Base-by-base conservation (phyloP, 345 rosid genomes). In the Isatis tinctoria region DNA sequence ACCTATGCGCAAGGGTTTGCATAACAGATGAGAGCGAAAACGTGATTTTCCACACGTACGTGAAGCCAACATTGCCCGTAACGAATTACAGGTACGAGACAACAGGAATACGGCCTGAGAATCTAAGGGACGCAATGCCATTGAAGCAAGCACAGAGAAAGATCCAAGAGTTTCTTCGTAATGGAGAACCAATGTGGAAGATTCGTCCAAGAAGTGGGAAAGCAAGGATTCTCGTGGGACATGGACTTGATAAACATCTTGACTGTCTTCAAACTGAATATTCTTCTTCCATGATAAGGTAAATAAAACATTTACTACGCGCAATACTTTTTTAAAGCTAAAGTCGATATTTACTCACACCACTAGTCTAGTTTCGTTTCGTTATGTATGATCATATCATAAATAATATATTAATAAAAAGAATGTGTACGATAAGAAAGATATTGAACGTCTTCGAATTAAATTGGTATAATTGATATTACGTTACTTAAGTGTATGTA, bases 221-320 rank as follows among this genome's bases (percentile, higher is more conserved):
- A 76, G 98, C 93, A 11, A 85, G 87, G 88, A 85, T 90, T 87
- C 90, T 93, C 2, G 89, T 90, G 35, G 98, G 98, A 59, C 98
- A 93, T 78, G 96, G 92, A 47, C 78, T 90, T 79, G 87, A 92
- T 69, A 87, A 81, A 65, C 86, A 87, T 41, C 93, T 90, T 51
- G 88, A 85, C 58, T 75, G 88, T 44, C 74, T 93, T 61, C 93
- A 86, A 77, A 64, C 90, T 13, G 95, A 93, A 75, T 93, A 88
- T 73, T 87, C 93, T 32, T 52, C 86, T 47, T 53, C 33, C 17
- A 85, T 93, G 98, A 82, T 84, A 60, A 90, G 98, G 98, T 88
- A 77, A 27, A 71, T 48, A 33, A 22, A 32, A 59, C 22, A 3
- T 70, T 70, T 43, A 8, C 56, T 57, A 51, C 10, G 28, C 30